phyloP scores from a whole-genome alignment of 805 yeast genomes.

The Isabelozyma heimii region DNA sequence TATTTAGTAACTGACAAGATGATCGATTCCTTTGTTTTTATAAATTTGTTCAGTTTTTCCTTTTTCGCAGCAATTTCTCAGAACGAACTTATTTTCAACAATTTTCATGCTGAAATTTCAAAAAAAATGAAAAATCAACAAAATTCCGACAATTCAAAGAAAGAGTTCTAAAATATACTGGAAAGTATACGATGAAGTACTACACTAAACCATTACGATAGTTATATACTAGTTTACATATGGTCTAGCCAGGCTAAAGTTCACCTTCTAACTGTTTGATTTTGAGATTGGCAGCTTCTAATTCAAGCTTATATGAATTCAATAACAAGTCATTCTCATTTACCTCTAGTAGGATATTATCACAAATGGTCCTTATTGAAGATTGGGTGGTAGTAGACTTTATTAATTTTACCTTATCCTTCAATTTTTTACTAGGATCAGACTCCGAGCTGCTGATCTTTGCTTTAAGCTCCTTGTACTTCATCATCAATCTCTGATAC shows the following conservation, averaged over 20 bases:
- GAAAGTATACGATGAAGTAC: too few species aligned
- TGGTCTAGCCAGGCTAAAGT: not conserved
- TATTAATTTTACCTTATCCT: conserved; percentile 17
- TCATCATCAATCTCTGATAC: conserved; percentile 25
- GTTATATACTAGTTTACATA: not conserved
- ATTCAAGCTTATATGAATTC: conserved; percentile 21
- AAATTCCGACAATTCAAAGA: too few species aligned
- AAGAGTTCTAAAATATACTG: too few species aligned
- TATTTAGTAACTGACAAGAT: too few species aligned
- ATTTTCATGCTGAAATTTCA: too few species aligned
- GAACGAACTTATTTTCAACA: too few species aligned
- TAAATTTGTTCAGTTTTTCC: not conserved
- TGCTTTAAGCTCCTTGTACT: conserved; percentile 20
- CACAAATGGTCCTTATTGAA: conserved; percentile 17
- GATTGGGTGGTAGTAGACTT: conserved; percentile 19
- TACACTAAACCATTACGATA: not conserved
- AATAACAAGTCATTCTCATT: conserved; percentile 6
- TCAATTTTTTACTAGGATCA: conserved; percentile 8
- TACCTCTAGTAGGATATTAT: conserved; percentile 18
- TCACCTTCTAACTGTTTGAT: conserved; percentile 16
- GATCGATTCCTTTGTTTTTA: too few species aligned
- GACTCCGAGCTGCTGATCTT: conserved; percentile 1
- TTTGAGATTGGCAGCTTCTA: conserved; percentile 16
- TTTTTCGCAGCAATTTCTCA: not conserved
- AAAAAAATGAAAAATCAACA: too few species aligned